A percentile compares a stretch with the other conserved stretches of the same genome.
Conservation (phyloP, 208 protist species). For the Leishmania amazonensis region DNA sequence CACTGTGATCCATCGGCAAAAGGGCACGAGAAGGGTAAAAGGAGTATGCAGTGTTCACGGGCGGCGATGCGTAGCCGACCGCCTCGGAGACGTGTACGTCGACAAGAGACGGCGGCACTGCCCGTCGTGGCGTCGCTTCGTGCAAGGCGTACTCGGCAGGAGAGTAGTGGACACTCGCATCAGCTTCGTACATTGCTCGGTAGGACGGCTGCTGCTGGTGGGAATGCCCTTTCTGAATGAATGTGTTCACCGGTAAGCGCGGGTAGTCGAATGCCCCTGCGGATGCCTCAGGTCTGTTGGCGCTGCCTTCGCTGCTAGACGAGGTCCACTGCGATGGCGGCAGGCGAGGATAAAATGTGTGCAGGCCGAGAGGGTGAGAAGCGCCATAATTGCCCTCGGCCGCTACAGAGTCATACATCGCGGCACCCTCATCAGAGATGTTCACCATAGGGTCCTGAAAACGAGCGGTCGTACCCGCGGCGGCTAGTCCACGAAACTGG, state of each 20-base stretch:
- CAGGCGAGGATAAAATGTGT: constrained; percentile 20
- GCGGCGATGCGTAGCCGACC: neutral
- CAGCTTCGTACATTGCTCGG: neutral
- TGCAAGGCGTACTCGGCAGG: neutral
- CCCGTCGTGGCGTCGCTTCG: neutral
- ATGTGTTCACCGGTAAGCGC: neutral
- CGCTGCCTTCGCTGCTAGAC: neutral
- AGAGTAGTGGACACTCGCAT: neutral
- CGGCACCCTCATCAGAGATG: neutral
- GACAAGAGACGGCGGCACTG: constrained; percentile 3
- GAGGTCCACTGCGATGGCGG: constrained; percentile 7
- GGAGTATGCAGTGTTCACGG: neutral
- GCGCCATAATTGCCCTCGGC: neutral
- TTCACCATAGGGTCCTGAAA: constrained; percentile 9
- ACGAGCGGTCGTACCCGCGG: neutral
- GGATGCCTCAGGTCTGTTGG: neutral
- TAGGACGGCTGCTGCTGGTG: neutral
- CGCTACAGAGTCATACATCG: neutral
- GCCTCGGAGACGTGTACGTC: constrained; percentile 26
- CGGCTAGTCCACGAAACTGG: neutral
- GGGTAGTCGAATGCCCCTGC: neutral
- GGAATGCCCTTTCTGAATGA: neutral
- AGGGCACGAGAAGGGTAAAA: constrained; percentile 1
- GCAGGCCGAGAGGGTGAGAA: neutral
- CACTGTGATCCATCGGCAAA: neutral